phyloP scores from a whole-genome alignment of 305 asterid genomes.

The Fraxinus latifolia region DNA sequence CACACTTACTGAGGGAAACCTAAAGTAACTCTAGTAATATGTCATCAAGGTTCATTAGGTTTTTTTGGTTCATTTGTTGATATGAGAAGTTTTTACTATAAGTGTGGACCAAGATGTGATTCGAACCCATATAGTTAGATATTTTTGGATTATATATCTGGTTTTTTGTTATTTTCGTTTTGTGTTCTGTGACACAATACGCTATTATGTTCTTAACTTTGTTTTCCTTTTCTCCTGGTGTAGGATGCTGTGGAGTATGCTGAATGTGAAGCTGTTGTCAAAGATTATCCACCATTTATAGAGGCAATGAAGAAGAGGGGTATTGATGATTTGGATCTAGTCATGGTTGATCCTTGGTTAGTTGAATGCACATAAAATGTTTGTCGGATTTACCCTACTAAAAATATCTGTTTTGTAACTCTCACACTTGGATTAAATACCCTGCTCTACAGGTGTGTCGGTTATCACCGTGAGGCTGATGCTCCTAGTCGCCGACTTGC shows the following conservation, averaged over 20 bases:
- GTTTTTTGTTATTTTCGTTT: background rate
- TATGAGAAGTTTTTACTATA: background rate
- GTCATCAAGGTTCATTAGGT: background rate
- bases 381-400: constrained; percentile 3
- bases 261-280: constrained; percentile 93
- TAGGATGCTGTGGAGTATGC: constrained; percentile 98
- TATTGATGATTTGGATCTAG: constrained; percentile 95
- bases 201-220: constrained; percentile 11
- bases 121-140: background rate
- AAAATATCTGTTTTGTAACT: constrained; percentile 7
- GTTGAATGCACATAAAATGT: constrained; percentile 27
- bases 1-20: background rate
- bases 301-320: constrained; percentile 99
- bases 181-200: background rate
- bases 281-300: constrained; percentile 79
- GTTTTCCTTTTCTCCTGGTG: constrained; percentile 11
- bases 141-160: background rate
- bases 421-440: constrained; percentile 19
- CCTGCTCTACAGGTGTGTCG: constrained; percentile 75
- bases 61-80: background rate
- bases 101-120: background rate
- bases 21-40: background rate
- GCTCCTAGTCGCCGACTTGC: constrained; percentile 95
- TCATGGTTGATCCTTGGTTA: constrained; percentile 98
- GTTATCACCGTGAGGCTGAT: constrained; percentile 88